These are phyloP conservation scores for Kodamaea neixiangensis DNA, from an alignment of 805 yeast genomes.

Conservation along the genomic window DNA sequence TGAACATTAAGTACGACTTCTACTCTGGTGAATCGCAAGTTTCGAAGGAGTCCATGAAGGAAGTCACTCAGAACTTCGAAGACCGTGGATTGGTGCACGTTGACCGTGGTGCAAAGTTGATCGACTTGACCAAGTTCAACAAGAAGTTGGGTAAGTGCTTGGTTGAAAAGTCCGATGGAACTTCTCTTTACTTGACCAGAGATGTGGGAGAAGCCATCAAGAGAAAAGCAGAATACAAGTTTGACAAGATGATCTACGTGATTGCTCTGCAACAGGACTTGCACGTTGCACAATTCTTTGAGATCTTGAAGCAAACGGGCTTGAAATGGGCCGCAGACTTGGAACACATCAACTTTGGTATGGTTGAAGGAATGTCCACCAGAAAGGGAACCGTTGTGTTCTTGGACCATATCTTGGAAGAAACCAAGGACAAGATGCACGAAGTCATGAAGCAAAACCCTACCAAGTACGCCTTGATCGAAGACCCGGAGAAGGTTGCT, in stretches of 20 bases:
- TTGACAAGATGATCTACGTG: slow-evolving; percentile 95
- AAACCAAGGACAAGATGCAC: slow-evolving; percentile 91
- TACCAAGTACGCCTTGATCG: slow-evolving; percentile 88
- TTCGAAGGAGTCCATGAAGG: slow-evolving; percentile 65
- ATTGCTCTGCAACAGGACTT: slow-evolving; percentile 96
- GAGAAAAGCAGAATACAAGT: slow-evolving; percentile 79
- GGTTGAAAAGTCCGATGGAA: slow-evolving; percentile 93
- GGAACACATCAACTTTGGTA: slow-evolving; percentile 90
- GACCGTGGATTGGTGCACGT: slow-evolving; percentile 73
- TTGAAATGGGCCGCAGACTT: slow-evolving; percentile 81
- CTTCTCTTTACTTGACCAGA: slow-evolving; percentile 90
- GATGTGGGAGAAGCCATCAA: slow-evolving; percentile 96
- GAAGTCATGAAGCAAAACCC: slow-evolving; percentile 94
- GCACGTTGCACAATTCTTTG: slow-evolving; percentile 91
- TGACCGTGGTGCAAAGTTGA: slow-evolving; percentile 88
- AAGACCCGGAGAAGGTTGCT: slow-evolving; percentile 91
- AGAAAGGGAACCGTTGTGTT: slow-evolving; percentile 99
- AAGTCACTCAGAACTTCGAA: slow-evolving; percentile 61
- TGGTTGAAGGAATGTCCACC: slow-evolving; percentile 98
- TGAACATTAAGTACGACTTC: slow-evolving; percentile 83
- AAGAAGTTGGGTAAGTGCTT: slow-evolving; percentile 92
- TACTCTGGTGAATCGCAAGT: slow-evolving; percentile 98
- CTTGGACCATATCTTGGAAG: slow-evolving; percentile 89
- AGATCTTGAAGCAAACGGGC: slow-evolving; percentile 88
- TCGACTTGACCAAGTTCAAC: slow-evolving; percentile 81